Evolutionary conservation across 2,329 filamentous ascomycete genomes (phyloP).

Genomic region (Periconia sp.): DNA sequence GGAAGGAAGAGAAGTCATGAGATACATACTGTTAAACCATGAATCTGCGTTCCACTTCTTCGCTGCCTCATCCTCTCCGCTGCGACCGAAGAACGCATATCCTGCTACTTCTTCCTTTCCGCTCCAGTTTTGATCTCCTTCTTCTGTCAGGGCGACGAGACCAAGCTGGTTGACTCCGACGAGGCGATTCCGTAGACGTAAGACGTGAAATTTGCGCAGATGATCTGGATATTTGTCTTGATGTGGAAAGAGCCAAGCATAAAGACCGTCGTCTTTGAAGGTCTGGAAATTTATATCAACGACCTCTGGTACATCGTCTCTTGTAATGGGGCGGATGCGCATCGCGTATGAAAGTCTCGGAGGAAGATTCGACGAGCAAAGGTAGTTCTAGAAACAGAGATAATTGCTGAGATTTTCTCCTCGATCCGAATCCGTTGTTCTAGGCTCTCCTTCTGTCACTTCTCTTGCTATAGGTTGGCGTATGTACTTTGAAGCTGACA

Average conservation of each 20-base stretch:
- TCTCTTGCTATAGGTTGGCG: too few species aligned
- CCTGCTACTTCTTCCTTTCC: constrained; percentile 19
- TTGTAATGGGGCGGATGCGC: constrained; percentile 20
- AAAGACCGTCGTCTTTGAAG: constrained; percentile 25
- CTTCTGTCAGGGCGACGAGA: constrained; percentile 23
- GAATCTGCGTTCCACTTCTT: constrained; percentile 20
- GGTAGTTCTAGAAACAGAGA: too few species aligned
- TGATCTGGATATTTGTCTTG: constrained; percentile 23
- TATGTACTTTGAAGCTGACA: too few species aligned
- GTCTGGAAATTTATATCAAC: constrained; percentile 11
- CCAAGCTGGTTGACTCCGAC: constrained; percentile 19
- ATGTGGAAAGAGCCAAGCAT: constrained; percentile 21
- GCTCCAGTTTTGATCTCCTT: constrained; percentile 19
- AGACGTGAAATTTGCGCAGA: constrained; percentile 14
- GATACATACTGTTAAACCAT: constrained; percentile 17
- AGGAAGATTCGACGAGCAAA: too few species aligned
- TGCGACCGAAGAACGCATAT: constrained; percentile 20
- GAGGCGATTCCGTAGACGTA: constrained; percentile 21
- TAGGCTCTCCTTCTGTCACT: too few species aligned
- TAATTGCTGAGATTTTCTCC: too few species aligned
- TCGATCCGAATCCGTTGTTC: too few species aligned
- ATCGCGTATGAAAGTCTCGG: constrained; percentile 17
- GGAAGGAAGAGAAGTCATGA: neutral
- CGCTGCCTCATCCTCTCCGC: constrained; percentile 14
- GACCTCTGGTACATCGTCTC: constrained; percentile 19